Percentiles rank a stretch among this genome's conserved stretches.
These are phyloP conservation scores for Erythrobasidium hasegawianum DNA, from an alignment of 1,284 basidiomycete genomes.

Conservation along the genomic window DNA sequence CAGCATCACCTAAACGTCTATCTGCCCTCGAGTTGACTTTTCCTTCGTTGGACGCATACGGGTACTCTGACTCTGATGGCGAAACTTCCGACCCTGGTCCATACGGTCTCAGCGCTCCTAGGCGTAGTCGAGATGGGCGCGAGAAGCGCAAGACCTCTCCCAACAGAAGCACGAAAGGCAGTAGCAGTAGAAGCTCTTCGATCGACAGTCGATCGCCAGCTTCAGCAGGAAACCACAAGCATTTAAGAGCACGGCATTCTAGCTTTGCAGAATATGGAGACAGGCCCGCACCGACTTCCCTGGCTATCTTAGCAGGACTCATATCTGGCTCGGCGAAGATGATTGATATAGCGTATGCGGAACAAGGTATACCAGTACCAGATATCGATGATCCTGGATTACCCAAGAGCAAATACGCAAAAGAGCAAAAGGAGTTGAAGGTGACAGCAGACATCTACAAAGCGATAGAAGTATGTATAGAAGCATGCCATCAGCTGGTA, in stretches of 20 bases:
- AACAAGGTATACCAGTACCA: slow-evolving; percentile 30
- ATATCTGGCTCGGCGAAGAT: slow-evolving; percentile 31
- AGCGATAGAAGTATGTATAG: slow-evolving; percentile 34
- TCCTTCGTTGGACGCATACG: slow-evolving; percentile 28
- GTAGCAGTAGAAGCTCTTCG: neutral
- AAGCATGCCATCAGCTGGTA: slow-evolving; percentile 33
- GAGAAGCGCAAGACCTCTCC: slow-evolving; percentile 14
- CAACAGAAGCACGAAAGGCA: neutral
- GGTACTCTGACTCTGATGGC: slow-evolving; percentile 28
- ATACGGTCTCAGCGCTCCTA: slow-evolving; percentile 12
- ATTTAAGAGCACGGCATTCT: slow-evolving; percentile 11
- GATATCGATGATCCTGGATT: slow-evolving; percentile 35
- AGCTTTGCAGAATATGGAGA: slow-evolving; percentile 29
- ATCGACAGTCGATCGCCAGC: neutral
- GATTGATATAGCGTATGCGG: slow-evolving; percentile 27
- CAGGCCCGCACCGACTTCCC: slow-evolving; percentile 17
- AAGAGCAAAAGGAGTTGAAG: slow-evolving; percentile 30
- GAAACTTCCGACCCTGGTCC: slow-evolving; percentile 27
- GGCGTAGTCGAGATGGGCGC: slow-evolving; percentile 13
- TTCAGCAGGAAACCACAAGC: neutral
- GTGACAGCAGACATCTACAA: slow-evolving; percentile 31
- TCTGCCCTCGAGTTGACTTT: slow-evolving; percentile 32
- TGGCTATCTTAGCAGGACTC: slow-evolving; percentile 26
- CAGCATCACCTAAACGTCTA: slow-evolving; percentile 30
- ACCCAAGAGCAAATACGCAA: slow-evolving; percentile 30